Percentiles rank a stretch among this genome's conserved stretches.
Evolutionary conservation across 202 grass and related monocot species (phyloP).

Genomic region (Digitaria exilis): DNA sequence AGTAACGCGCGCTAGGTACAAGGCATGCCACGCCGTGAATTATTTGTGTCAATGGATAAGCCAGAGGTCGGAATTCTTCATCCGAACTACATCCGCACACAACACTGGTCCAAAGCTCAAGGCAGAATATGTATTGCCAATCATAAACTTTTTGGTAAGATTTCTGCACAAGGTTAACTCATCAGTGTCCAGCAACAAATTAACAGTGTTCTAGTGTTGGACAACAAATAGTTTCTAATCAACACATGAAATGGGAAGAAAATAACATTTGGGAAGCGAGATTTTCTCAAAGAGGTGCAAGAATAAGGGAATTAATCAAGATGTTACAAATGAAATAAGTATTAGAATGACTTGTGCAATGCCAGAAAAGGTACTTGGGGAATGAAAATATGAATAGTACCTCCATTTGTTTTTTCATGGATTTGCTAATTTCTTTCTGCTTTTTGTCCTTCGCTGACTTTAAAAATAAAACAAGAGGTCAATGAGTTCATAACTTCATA

Average conservation of each 20-base stretch:
- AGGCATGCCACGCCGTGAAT: conserved; percentile 82
- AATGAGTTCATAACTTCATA: conserved; percentile 29
- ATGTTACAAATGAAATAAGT: background rate
- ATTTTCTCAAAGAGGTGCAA: background rate
- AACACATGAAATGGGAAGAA: background rate
- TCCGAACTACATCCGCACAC: conserved; percentile 68
- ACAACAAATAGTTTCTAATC: conserved; percentile 16
- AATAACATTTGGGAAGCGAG: background rate
- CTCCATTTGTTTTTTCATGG: conserved; percentile 70
- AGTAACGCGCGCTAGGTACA: conserved; percentile 77
- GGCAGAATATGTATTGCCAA: conserved; percentile 98
- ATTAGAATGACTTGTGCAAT: conserved; percentile 14
- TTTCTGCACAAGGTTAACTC: conserved; percentile 66
- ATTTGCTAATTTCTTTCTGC: conserved; percentile 73
- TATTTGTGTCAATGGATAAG: conserved; percentile 94
- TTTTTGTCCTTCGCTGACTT: conserved; percentile 78
- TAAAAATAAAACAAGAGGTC: conserved; percentile 36
- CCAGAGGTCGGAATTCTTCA: conserved; percentile 77
- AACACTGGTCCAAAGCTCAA: conserved; percentile 90
- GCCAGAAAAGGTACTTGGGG: background rate
- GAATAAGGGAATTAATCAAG: background rate
- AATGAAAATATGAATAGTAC: conserved; percentile 37
- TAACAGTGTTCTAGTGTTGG: conserved; percentile 20
- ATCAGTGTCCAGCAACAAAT: conserved; percentile 25
- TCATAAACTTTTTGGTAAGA: conserved; percentile 91